These are phyloP conservation scores for Hanseniaspora vineae DNA, from an alignment of 805 yeast species.

Conservation along the genomic window DNA sequence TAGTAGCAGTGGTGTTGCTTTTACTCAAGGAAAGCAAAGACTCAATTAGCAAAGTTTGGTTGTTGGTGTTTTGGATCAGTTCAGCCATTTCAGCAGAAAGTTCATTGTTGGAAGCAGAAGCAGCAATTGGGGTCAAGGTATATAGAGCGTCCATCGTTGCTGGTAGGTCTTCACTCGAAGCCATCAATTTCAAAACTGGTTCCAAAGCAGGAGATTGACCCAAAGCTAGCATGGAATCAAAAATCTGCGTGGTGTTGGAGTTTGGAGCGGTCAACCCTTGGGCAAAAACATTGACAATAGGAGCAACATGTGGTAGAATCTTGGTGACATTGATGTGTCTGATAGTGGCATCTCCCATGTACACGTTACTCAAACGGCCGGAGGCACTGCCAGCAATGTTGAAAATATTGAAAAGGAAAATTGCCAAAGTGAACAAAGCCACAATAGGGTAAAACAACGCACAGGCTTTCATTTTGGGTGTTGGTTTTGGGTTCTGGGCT, in stretches of 20 bases:
- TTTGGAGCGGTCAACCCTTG: slow-evolving; percentile 16
- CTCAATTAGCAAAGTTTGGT: slow-evolving; percentile 2
- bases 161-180: slow-evolving; percentile 13
- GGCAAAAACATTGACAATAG: slow-evolving; percentile 18
- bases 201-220: slow-evolving; percentile 17
- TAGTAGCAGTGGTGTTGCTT: slow-evolving; percentile 7
- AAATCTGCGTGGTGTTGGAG: slow-evolving; percentile 10
- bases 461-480: background rate
- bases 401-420: slow-evolving; percentile 18
- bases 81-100: slow-evolving; percentile 2
- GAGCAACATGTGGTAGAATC: slow-evolving; percentile 19
- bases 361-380: slow-evolving; percentile 19
- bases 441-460: slow-evolving; percentile 4
- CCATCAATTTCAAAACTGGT: slow-evolving; percentile 19
- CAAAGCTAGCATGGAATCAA: slow-evolving; percentile 14
- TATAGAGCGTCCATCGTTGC: slow-evolving; percentile 16
- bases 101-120: slow-evolving; percentile 3
- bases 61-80: slow-evolving; percentile 5
- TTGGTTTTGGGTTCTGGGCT: background rate
- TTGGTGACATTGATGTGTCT: slow-evolving; percentile 22
- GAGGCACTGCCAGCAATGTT: slow-evolving; percentile 22
- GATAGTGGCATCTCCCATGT: slow-evolving; percentile 22
- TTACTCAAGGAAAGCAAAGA: background rate
- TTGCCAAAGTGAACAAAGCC: slow-evolving; percentile 15
- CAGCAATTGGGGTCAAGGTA: slow-evolving; percentile 17